Percentiles rank a stretch among this genome's conserved stretches.
phyloP scores from a whole-genome alignment of 2,329 filamentous ascomycete genomes.

The Hypoxylon sp. region DNA sequence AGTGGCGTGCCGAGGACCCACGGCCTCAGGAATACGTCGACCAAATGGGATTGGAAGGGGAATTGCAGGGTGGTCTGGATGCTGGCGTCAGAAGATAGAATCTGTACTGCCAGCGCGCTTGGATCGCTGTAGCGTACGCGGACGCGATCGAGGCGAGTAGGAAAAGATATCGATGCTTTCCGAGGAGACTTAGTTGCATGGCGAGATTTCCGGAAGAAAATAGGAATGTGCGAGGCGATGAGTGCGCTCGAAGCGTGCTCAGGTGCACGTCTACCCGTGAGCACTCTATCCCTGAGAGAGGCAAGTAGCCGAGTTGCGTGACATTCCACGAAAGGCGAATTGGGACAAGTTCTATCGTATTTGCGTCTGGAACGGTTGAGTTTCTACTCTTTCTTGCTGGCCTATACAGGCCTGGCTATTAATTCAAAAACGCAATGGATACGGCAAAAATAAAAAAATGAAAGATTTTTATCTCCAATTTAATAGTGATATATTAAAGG shows the following conservation, averaged over 20 bases:
- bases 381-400: slow-evolving; percentile 16
- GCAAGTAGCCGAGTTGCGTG: slow-evolving; percentile 17
- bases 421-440: too few species aligned
- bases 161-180: background rate
- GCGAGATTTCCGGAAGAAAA: slow-evolving; percentile 12
- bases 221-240: slow-evolving; percentile 13
- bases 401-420: slow-evolving; percentile 14
- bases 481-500: too few species aligned
- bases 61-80: slow-evolving; percentile 68
- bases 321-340: slow-evolving; percentile 14
- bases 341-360: too few species aligned
- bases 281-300: slow-evolving; percentile 23
- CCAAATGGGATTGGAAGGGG: slow-evolving; percentile 63
- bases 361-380: too few species aligned
- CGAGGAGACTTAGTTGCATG: slow-evolving; percentile 15
- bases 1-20: slow-evolving; percentile 69
- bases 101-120: slow-evolving; percentile 7
- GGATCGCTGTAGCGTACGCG: background rate
- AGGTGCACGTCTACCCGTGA: slow-evolving; percentile 4
- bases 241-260: slow-evolving; percentile 1
- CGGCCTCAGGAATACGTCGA: slow-evolving; percentile 66
- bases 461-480: too few species aligned
- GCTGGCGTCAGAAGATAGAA: slow-evolving; percentile 46
- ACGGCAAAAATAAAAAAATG: too few species aligned
- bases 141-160: background rate